These are phyloP conservation scores for Leccinum ochraceum DNA, from an alignment of 768 basidiomycete genomes.

Conservation along the genomic window DNA sequence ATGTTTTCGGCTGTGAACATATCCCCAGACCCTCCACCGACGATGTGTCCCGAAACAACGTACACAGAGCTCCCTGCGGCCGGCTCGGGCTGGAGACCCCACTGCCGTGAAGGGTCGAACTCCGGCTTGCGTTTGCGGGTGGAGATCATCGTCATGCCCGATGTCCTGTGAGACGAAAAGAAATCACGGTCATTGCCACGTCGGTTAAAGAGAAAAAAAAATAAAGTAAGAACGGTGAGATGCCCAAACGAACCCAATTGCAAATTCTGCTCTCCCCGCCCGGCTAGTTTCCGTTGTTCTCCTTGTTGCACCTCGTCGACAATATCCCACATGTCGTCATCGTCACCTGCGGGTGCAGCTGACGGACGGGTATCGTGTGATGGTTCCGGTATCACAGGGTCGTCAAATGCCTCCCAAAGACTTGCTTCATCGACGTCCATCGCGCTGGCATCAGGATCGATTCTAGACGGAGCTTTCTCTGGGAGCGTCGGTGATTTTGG, in stretches of 20 bases:
- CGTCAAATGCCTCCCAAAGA: no score
- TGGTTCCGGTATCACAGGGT: no score
- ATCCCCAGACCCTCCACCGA: conserved; percentile 45
- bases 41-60: conserved; percentile 76
- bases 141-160: conserved; percentile 58
- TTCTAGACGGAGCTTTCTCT: no score
- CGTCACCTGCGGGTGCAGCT: no score
- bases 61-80: conserved; percentile 58
- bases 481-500: no score
- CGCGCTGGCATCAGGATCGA: no score
- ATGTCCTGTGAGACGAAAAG: conserved; percentile 51
- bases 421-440: no score
- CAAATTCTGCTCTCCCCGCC: conserved; percentile 83
- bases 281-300: conserved; percentile 31
- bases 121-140: conserved; percentile 51
- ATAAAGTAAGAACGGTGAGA: background rate
- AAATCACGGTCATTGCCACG: background rate
- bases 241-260: conserved; percentile 59
- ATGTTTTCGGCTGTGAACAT: conserved; percentile 68
- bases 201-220: background rate
- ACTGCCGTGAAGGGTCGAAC: conserved; percentile 71
- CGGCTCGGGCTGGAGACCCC: conserved; percentile 67
- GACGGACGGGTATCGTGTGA: no score
- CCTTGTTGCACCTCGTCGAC: no score
- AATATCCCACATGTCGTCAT: no score